Evolutionary conservation across 176 grass and related monocot genomes (phyloP).

Genomic region (Ampelocalamus luodianensis): DNA sequence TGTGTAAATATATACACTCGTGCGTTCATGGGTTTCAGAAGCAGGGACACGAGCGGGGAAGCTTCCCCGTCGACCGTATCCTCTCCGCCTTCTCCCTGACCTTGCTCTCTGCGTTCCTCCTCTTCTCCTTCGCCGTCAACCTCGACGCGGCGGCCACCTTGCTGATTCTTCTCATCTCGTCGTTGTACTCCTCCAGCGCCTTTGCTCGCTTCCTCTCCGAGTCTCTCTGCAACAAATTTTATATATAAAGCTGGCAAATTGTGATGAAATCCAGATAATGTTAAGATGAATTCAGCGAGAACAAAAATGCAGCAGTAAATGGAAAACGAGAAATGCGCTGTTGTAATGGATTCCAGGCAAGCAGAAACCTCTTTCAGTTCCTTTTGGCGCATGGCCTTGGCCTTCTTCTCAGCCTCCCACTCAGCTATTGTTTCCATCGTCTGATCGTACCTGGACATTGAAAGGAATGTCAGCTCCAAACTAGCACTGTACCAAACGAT

Average conservation of each 20-base stretch:
- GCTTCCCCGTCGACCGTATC: constrained; percentile 51
- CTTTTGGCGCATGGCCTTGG: constrained; percentile 57
- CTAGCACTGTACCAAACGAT: background rate
- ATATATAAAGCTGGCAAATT: background rate
- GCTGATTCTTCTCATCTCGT: constrained; percentile 57
- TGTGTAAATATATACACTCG: background rate
- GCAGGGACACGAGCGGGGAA: constrained; percentile 51
- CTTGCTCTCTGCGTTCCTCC: constrained; percentile 54
- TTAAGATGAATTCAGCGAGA: background rate
- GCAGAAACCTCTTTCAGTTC: constrained; percentile 60
- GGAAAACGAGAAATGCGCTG: background rate
- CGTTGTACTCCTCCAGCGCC: constrained; percentile 56
- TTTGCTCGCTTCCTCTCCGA: constrained; percentile 47
- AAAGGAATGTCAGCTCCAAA: background rate
- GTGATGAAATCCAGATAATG: background rate
- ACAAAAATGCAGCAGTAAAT: background rate
- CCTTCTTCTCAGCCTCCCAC: constrained; percentile 79
- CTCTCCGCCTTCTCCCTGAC: constrained; percentile 54
- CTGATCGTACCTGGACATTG: constrained; percentile 54
- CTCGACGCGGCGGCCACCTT: constrained; percentile 53
- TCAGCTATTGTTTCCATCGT: constrained; percentile 55
- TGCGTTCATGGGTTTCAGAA: constrained; percentile 29
- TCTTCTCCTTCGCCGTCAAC: constrained; percentile 51
- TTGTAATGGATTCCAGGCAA: background rate
- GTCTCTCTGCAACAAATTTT: constrained; percentile 37